These are phyloP conservation scores for Ustilago tritici DNA, from an alignment of 1,284 basidiomycete species.

Conservation along the genomic window DNA sequence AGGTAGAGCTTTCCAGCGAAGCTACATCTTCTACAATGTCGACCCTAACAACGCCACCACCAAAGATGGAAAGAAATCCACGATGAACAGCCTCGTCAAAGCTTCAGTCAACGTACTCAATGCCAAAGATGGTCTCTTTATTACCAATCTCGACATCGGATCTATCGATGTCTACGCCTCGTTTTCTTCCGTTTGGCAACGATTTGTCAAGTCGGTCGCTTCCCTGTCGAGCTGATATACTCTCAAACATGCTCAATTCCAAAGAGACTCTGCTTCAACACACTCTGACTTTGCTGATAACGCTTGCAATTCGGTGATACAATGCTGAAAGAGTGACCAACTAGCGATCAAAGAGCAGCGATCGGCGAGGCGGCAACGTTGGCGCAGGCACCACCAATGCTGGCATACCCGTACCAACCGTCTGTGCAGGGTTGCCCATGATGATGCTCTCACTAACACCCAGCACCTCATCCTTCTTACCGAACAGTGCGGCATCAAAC, in stretches of 20 bases:
- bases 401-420: constrained; percentile 86
- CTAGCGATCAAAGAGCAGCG: constrained; percentile 58
- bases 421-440: constrained; percentile 97
- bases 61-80: constrained; percentile 15
- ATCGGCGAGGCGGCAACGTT: constrained; percentile 47
- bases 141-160: constrained; percentile 21
- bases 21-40: constrained; percentile 34
- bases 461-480: constrained; percentile 92
- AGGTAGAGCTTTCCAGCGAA: constrained; percentile 12
- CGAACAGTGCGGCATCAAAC: constrained; percentile 96
- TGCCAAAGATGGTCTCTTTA: constrained; percentile 18
- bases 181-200: constrained; percentile 24
- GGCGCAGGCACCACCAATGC: constrained; percentile 56
- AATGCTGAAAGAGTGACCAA: not conserved
- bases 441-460: constrained; percentile 99
- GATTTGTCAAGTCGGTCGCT: constrained; percentile 20
- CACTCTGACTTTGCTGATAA: not conserved
- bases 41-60: constrained; percentile 9
- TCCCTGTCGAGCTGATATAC: not conserved
- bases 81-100: constrained; percentile 13
- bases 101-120: constrained; percentile 5
- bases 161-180: constrained; percentile 21
- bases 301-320: not conserved
- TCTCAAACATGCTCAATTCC: not conserved
- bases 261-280: not conserved